Base-by-base conservation (phyloP, 2,329 filamentous ascomycete genomes). In the Sarocladiaceae sp. region DNA sequence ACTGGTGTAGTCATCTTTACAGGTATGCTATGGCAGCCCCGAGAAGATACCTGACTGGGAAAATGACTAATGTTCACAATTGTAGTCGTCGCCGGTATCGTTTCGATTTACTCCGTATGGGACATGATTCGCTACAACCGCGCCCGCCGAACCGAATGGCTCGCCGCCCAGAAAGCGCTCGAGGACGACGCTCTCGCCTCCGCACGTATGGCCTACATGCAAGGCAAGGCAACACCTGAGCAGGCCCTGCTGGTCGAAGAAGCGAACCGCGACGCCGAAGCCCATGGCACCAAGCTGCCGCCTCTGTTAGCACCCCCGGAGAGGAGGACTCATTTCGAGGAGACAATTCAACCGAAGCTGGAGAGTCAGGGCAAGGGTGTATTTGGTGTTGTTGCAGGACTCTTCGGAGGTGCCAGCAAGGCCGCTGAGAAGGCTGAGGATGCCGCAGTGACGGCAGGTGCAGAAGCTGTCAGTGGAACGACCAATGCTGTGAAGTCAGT, bases 121-220 rank as follows among this genome's bases (percentile, higher is more conserved):
- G 80, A 84, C 66, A 84, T 84, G 80, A 71, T 83, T 55, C 71
- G 73, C 51, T 78, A 79, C 66, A 84, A 84, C 72, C 77, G 76
- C 60, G 76, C 78, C 67, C 79, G 80, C 60, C 79, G 79, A 61
- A 69, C 67, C 61, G 80, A 84, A 64, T 84, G 82, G 71, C 62
- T 78, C 60, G 75, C 78, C 54, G 71, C 78, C 52, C 79, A 82
- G 62, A 73, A 73, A 65, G 69, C 74, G 55, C 69, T 82, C 62
- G 73, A 76, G 50, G 74, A 71, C 60, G 78, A 82, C 67, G 72
- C 73, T 57, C 75, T 84, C 52, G 74, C 78, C 57, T 73, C 74
- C 56, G 80, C 80, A 49, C 79, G 80, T 26, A 68, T 84, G 17
- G 80, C 80, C 54, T 84, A 82, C 68, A 78, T 84, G 70, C 77